Conservation (phyloP, 129 eudicot genomes). For the Deinandra increscens region DNA sequence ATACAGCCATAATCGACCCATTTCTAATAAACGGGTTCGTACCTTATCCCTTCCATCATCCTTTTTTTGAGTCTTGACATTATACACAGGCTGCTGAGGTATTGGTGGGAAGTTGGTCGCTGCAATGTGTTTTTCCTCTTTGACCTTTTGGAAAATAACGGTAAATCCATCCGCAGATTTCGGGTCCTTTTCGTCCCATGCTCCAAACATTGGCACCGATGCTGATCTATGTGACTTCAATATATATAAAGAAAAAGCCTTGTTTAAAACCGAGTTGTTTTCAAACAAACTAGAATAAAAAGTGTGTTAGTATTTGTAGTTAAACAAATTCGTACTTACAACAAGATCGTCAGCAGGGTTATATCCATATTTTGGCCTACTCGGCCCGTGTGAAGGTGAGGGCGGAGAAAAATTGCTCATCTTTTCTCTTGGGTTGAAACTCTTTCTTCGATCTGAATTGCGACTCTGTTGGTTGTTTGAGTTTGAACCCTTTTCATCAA, state of each 20-base stretch:
- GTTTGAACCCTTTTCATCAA: slow-evolving; percentile 23
- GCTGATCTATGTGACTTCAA: slow-evolving; percentile 59
- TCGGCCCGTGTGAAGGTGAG: slow-evolving; percentile 49
- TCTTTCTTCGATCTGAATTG: slow-evolving; percentile 32
- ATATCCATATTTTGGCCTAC: slow-evolving; percentile 36
- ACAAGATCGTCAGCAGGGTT: slow-evolving; percentile 45
- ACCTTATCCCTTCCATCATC: slow-evolving; percentile 43
- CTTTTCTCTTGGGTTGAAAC: slow-evolving; percentile 17
- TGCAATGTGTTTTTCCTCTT: slow-evolving; percentile 72
- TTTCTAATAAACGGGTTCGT: neutral
- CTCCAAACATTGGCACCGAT: slow-evolving; percentile 86
- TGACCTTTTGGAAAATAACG: slow-evolving; percentile 65
- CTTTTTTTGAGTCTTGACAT: slow-evolving; percentile 27
- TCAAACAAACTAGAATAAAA: neutral
- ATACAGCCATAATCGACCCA: neutral
- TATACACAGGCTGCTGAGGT: slow-evolving; percentile 34
- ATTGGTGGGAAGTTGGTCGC: slow-evolving; percentile 59
- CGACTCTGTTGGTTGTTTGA: slow-evolving; percentile 34
- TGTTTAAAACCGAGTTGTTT: neutral
- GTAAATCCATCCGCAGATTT: slow-evolving; percentile 76
- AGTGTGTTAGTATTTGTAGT: neutral
- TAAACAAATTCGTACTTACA: slow-evolving; percentile 39
- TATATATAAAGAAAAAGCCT: neutral
- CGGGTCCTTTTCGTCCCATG: slow-evolving; percentile 73
- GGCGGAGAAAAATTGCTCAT: slow-evolving; percentile 37